A percentile compares a stretch with the other conserved stretches of the same genome.
Conservation (phyloP, 225 moss, liverwort and hornwort genomes). For the Ulota crispa region DNA sequence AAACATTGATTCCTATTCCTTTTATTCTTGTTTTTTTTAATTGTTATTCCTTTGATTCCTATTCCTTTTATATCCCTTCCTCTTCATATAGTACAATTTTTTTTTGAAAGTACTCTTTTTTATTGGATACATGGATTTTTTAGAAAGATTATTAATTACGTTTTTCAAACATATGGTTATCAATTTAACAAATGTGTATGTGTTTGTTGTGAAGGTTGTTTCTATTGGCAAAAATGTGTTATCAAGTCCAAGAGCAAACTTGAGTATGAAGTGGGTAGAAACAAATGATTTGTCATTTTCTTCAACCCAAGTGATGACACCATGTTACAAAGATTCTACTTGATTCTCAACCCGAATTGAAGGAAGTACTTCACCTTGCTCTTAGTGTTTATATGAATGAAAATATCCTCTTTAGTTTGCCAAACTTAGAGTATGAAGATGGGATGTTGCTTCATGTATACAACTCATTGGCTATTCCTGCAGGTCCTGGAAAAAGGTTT, state of each 20-base stretch:
- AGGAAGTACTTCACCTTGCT: neutral
- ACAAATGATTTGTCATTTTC: constrained; percentile 3
- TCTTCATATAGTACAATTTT: no score
- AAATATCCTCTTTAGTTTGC: neutral
- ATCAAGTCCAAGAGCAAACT: neutral
- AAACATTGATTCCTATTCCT: neutral
- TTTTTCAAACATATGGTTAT: no score
- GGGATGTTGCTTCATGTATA: neutral
- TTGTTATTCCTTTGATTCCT: no score
- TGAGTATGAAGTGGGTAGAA: neutral
- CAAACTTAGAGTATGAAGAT: neutral
- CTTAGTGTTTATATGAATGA: neutral
- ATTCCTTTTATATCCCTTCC: no score
- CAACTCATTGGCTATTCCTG: neutral
- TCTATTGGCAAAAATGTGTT: neutral
- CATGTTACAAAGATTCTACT: neutral
- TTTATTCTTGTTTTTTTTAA: no score
- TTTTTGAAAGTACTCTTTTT: no score
- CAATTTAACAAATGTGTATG: no score
- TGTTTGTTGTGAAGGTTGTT: neutral
- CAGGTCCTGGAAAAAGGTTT: neutral
- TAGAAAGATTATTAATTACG: no score
- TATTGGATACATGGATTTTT: no score
- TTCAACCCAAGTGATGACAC: neutral
- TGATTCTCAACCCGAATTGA: neutral